A percentile compares a stretch with the other conserved stretches of the same genome.
Evolutionary conservation across 1,139 yeast species (phyloP).

Genomic region (Geotrichum carabidarum): DNA sequence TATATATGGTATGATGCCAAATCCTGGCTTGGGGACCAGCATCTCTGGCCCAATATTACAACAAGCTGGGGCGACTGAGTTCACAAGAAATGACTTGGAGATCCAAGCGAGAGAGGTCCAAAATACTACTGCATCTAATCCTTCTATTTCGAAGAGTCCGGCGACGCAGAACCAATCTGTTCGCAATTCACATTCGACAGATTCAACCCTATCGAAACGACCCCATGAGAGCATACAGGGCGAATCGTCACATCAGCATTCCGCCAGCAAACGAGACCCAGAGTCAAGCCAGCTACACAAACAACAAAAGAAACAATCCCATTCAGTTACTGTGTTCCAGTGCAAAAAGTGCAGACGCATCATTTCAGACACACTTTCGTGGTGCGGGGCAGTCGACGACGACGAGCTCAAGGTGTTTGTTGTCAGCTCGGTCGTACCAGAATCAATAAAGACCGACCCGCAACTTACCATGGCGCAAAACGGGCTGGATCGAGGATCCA

Average conservation of each 20-base stretch:
- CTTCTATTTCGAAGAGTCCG: no score
- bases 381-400: slow-evolving; percentile 14
- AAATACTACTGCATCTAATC: no score
- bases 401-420: slow-evolving; percentile 12
- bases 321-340: slow-evolving; percentile 13
- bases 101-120: no score
- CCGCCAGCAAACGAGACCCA: neutral
- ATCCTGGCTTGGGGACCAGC: no score
- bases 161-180: no score
- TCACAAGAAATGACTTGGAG: no score
- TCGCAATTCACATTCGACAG: neutral
- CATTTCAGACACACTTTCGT: slow-evolving; percentile 14
- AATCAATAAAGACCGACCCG: slow-evolving; percentile 2
- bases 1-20: no score
- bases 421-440: slow-evolving; percentile 13
- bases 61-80: no score
- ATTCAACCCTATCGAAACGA: neutral
- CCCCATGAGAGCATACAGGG: neutral
- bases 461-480: neutral
- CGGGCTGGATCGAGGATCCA: slow-evolving; percentile 14
- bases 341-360: slow-evolving; percentile 15
- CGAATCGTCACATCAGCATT: neutral
- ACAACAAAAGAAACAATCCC: neutral
- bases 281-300: neutral
- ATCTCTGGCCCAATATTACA: no score